Percentiles rank a stretch among this genome's conserved stretches.
Evolutionary conservation across 2,329 filamentous ascomycete species (phyloP).

Genomic region (Penicillium sp.): DNA sequence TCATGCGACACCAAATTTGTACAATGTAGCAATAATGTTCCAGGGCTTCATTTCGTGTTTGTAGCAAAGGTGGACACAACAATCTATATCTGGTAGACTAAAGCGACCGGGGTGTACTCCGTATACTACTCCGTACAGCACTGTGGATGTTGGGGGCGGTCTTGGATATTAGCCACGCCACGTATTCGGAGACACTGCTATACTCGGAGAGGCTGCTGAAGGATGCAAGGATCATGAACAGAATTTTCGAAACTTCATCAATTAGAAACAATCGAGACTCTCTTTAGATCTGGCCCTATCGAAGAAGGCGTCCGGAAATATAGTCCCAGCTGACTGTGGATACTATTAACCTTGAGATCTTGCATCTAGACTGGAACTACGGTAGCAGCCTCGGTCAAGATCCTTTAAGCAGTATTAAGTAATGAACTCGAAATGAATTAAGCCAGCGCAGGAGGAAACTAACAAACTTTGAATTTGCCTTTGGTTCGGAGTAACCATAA

Average conservation of each 20-base stretch:
- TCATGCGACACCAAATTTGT: neutral
- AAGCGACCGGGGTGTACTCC: neutral
- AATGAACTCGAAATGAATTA: neutral
- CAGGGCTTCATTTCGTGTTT: neutral
- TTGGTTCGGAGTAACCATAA: neutral
- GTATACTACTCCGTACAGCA: neutral
- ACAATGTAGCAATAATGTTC: neutral
- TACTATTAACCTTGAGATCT: neutral
- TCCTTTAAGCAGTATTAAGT: neutral
- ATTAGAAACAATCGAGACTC: neutral
- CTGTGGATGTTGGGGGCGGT: neutral
- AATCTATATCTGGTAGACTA: constrained; percentile 3
- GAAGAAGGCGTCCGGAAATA: neutral
- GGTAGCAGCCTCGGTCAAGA: neutral
- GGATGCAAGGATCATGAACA: neutral
- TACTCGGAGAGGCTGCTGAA: neutral
- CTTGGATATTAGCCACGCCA: neutral
- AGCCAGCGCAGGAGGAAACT: neutral
- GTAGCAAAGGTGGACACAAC: neutral
- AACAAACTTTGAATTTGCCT: neutral
- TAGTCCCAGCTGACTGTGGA: constrained; percentile 2
- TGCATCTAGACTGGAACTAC: neutral
- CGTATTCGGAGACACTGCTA: neutral
- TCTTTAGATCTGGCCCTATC: neutral
- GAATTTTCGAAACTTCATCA: neutral